phyloP scores from a whole-genome alignment of 345 rosid species.

The Rhizophora apiculata region DNA sequence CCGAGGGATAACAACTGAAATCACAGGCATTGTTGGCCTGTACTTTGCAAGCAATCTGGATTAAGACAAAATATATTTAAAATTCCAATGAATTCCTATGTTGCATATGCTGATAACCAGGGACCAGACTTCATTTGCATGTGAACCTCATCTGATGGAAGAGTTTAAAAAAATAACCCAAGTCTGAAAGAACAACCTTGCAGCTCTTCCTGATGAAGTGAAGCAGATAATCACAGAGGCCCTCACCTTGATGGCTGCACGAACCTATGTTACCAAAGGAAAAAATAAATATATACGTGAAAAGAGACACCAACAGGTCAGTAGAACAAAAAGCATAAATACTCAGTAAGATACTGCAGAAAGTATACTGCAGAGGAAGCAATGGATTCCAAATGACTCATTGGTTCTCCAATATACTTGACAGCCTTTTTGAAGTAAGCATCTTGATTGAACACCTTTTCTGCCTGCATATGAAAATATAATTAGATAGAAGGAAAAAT shows the following conservation, averaged over 20 bases:
- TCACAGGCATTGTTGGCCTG: constrained; percentile 90
- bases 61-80: not conserved
- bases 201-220: constrained; percentile 48
- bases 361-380: constrained; percentile 40
- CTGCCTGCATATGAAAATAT: constrained; percentile 30
- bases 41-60: constrained; percentile 91
- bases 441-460: constrained; percentile 38
- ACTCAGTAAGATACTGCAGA: not conserved
- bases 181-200: constrained; percentile 26
- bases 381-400: constrained; percentile 41
- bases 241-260: constrained; percentile 45
- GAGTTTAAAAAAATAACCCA: too few species aligned
- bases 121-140: too few species aligned
- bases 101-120: not conserved
- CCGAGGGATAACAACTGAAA: constrained; percentile 89
- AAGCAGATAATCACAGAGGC: constrained; percentile 42
- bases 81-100: not conserved
- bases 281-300: not conserved
- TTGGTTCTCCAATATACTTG: constrained; percentile 40
- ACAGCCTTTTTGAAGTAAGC: constrained; percentile 32
- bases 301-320: not conserved
- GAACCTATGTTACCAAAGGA: constrained; percentile 24
- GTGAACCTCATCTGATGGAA: too few species aligned
- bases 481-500: not conserved
- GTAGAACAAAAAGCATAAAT: not conserved